These are phyloP conservation scores for Parathielavia appendiculata DNA, from an alignment of 495 filamentous ascomycete species.

Conservation along the genomic window DNA sequence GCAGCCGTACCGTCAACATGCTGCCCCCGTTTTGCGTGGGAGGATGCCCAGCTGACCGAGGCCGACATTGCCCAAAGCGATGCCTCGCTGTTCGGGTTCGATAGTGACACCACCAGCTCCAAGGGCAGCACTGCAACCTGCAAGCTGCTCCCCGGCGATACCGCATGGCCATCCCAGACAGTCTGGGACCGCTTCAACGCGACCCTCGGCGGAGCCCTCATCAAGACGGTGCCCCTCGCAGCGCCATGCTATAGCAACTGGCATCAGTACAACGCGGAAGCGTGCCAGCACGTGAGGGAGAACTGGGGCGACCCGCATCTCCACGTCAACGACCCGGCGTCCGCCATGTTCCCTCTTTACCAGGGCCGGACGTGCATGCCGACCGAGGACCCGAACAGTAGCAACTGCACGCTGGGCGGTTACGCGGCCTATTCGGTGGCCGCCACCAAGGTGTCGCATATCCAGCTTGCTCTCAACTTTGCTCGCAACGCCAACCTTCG, in stretches of 20 bases:
- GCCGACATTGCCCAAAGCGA: conserved; percentile 3
- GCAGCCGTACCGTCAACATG: not conserved
- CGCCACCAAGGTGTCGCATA: conserved; percentile 50
- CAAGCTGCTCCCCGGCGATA: conserved; percentile 49
- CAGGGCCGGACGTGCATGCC: conserved; percentile 47
- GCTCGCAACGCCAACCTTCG: conserved; percentile 54
- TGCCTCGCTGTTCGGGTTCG: conserved; percentile 17
- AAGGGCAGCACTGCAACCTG: conserved; percentile 25
- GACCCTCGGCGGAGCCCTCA: conserved; percentile 48
- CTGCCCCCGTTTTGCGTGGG: conserved; percentile 18
- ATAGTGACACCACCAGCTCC: not conserved
- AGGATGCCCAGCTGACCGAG: conserved; percentile 20
- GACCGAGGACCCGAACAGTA: conserved; percentile 41
- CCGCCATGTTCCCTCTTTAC: conserved; percentile 47
- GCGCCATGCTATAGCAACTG: conserved; percentile 51
- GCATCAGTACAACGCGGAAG: conserved; percentile 41
- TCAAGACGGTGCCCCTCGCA: conserved; percentile 51
- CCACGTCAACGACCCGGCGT: conserved; percentile 40
- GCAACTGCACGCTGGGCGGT: conserved; percentile 53
- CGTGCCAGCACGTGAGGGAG: conserved; percentile 36
- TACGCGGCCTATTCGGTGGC: conserved; percentile 57
- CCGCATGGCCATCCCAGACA: conserved; percentile 37
- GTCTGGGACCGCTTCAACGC: conserved; percentile 45
- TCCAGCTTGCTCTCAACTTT: conserved; percentile 59
- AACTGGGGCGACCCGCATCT: conserved; percentile 30